Percentiles rank a stretch among this genome's conserved stretches.
phyloP scores from a whole-genome alignment of 139 green algal genomes.

The Picochlorum sp. region DNA sequence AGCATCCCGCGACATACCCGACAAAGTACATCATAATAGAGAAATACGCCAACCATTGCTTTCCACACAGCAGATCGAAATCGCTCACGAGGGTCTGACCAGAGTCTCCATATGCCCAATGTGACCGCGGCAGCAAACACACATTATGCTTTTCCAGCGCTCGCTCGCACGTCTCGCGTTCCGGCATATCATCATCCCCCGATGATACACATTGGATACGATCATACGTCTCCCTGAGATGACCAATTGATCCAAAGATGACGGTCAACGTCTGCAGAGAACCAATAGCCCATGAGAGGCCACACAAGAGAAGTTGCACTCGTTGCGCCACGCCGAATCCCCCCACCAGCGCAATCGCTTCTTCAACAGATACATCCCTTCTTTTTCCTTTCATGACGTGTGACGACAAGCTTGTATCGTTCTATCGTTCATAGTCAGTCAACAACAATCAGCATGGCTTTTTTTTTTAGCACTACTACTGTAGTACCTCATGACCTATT shows the following conservation, averaged over 20 bases:
- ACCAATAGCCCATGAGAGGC: not conserved
- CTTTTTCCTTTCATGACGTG: not conserved
- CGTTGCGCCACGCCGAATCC: slow-evolving; percentile 1
- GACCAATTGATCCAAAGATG: no score
- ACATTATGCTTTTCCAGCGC: not conserved
- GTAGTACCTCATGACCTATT: no score
- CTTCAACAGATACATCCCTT: not conserved
- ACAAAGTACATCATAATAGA: slow-evolving; percentile 51
- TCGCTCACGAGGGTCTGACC: slow-evolving; percentile 28
- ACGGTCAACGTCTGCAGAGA: no score
- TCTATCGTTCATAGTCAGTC: no score
- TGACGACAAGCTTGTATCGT: no score
- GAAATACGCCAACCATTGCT: slow-evolving; percentile 35
- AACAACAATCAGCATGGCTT: no score
- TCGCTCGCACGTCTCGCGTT: no score
- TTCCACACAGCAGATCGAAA: slow-evolving; percentile 50
- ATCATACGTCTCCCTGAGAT: no score
- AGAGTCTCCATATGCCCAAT: slow-evolving; percentile 32
- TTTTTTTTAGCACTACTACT: no score
- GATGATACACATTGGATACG: no score
- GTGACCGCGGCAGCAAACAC: slow-evolving; percentile 17
- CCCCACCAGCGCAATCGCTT: not conserved
- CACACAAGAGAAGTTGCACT: not conserved
- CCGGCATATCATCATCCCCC: no score
- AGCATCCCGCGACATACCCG: slow-evolving; percentile 43